These are phyloP conservation scores for Papiliotrema fonsecae DNA, from an alignment of 1,284 basidiomycete genomes.

Conservation along the genomic window DNA sequence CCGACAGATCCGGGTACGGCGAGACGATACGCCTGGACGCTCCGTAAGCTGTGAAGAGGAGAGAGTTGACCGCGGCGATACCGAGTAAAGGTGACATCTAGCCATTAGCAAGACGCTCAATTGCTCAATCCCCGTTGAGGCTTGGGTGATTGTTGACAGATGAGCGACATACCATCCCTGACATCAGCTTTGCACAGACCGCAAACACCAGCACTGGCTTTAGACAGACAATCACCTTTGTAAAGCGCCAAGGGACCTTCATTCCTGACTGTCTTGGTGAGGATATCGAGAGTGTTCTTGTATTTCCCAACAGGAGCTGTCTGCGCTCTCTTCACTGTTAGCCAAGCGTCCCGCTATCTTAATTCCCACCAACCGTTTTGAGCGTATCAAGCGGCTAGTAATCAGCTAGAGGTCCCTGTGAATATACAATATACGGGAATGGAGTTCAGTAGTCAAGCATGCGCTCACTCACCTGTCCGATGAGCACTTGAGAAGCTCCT, in stretches of 20 bases:
- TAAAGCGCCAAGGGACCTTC: slow-evolving; percentile 88
- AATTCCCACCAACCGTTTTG: slow-evolving; percentile 52
- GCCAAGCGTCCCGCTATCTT: slow-evolving; percentile 56
- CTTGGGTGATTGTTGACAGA: not conserved
- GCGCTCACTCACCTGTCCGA: slow-evolving; percentile 58
- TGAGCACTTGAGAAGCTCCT: slow-evolving; percentile 59
- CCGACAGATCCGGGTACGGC: slow-evolving; percentile 74
- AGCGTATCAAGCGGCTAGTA: slow-evolving; percentile 65
- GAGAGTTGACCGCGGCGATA: slow-evolving; percentile 93
- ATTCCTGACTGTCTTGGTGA: slow-evolving; percentile 70
- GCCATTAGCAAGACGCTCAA: too few species aligned
- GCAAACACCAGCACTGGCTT: not conserved
- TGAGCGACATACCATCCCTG: slow-evolving; percentile 10
- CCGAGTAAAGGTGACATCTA: slow-evolving; percentile 83
- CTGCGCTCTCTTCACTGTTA: slow-evolving; percentile 51
- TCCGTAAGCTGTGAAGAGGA: slow-evolving; percentile 87
- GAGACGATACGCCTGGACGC: slow-evolving; percentile 75
- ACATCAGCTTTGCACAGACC: not conserved
- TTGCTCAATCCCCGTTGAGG: not conserved
- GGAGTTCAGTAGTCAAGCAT: not conserved
- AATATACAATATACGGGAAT: not conserved
- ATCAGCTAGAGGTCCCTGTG: not conserved
- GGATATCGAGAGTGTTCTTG: slow-evolving; percentile 90
- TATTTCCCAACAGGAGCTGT: slow-evolving; percentile 52
- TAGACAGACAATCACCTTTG: slow-evolving; percentile 59